A percentile compares a stretch with the other conserved stretches of the same genome.
These are phyloP conservation scores for Acephala macrosclerotiorum DNA, from an alignment of 2,329 filamentous ascomycete species.

Conservation along the genomic window DNA sequence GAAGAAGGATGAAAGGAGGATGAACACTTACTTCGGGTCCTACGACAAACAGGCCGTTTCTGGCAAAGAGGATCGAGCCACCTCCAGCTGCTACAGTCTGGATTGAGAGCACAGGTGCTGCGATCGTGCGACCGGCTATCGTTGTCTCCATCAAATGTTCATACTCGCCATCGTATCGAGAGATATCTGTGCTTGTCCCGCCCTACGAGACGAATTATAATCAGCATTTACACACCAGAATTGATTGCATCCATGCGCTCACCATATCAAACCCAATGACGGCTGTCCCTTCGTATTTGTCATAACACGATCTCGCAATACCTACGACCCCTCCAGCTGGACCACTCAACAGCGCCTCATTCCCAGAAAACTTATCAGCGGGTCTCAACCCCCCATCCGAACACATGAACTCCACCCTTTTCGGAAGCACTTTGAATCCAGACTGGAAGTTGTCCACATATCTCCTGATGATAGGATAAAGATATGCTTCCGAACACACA, in stretches of 20 bases:
- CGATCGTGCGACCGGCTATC: conserved; percentile 78
- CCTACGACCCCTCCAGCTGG: conserved; percentile 74
- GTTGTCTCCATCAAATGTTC: conserved; percentile 80
- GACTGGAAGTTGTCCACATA: conserved; percentile 73
- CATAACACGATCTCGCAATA: conserved; percentile 70
- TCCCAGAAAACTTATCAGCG: conserved; percentile 58
- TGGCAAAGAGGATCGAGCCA: conserved; percentile 64
- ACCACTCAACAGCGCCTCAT: conserved; percentile 69
- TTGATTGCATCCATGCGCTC: background rate
- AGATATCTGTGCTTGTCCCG: conserved; percentile 73
- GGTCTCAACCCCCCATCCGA: conserved; percentile 51
- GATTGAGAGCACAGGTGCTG: conserved; percentile 81
- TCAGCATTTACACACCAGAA: background rate
- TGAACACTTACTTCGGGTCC: conserved; percentile 63
- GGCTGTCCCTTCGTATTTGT: conserved; percentile 66
- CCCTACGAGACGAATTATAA: conserved; percentile 57
- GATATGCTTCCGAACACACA: conserved; percentile 72
- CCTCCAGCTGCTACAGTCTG: conserved; percentile 62
- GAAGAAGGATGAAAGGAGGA: background rate
- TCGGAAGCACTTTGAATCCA: conserved; percentile 63
- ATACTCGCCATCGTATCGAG: conserved; percentile 68
- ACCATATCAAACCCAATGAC: conserved; percentile 76
- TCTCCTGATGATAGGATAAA: conserved; percentile 71
- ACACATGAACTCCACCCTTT: conserved; percentile 65
- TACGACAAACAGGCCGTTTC: conserved; percentile 73